Conservation (phyloP, 192 early-diverging fungal genomes). For the Phycomyces blakesleeanus region DNA sequence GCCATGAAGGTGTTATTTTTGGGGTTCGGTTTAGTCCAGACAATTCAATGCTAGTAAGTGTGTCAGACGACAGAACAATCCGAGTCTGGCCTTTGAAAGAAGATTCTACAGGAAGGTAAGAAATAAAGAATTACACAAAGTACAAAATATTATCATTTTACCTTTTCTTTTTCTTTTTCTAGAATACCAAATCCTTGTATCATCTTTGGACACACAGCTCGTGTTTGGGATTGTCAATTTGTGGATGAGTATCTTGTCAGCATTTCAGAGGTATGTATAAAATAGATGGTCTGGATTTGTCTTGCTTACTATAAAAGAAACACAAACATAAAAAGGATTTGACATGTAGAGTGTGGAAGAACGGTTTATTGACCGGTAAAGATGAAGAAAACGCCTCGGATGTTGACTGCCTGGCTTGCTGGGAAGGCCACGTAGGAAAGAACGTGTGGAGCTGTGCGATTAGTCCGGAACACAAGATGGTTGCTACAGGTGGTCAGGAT, state of each 20-base stretch:
- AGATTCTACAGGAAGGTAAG: neutral
- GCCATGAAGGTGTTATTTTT: conserved; percentile 79
- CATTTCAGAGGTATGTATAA: conserved; percentile 56
- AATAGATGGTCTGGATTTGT: no score
- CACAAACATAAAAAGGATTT: conserved; percentile 62
- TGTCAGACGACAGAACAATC: conserved; percentile 82
- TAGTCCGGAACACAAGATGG: conserved; percentile 39
- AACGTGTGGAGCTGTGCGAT: conserved; percentile 81
- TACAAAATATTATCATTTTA: no score
- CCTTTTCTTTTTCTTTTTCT: neutral
- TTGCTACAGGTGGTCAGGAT: conserved; percentile 79
- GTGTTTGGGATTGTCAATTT: conserved; percentile 77
- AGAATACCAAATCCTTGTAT: conserved; percentile 8
- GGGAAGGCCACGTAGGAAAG: conserved; percentile 77
- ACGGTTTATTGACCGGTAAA: conserved; percentile 27
- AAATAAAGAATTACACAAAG: neutral
- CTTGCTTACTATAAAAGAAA: no score
- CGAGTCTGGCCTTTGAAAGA: conserved; percentile 61
- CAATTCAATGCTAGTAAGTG: conserved; percentile 56
- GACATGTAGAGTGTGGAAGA: conserved; percentile 77
- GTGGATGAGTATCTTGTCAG: conserved; percentile 55
- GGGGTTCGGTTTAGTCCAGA: conserved; percentile 63
- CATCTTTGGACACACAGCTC: conserved; percentile 72
- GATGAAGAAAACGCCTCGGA: conserved; percentile 23
- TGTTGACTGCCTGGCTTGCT: conserved; percentile 61